These are phyloP conservation scores for Phytophthora ohioensis DNA, from an alignment of 352 stramenopile species.

Conservation along the genomic window DNA sequence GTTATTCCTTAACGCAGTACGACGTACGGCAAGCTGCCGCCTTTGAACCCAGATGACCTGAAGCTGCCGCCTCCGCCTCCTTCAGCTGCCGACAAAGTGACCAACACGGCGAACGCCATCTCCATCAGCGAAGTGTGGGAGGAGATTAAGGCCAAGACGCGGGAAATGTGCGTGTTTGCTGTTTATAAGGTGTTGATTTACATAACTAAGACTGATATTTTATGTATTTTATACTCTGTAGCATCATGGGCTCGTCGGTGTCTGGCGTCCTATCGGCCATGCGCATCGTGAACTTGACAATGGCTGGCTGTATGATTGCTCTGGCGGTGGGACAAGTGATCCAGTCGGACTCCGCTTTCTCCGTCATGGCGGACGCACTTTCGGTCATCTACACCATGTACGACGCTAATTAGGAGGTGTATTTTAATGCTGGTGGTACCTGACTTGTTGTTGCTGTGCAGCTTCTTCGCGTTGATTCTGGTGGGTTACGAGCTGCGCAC, in stretches of 20 bases:
- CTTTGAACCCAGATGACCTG: conserved; percentile 87
- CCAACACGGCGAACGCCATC: conserved; percentile 68
- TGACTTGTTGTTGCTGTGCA: conserved; percentile 32
- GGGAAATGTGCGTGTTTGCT: conserved; percentile 70
- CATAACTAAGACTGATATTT: conserved; percentile 4
- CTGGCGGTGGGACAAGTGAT: conserved; percentile 78
- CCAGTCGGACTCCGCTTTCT: conserved; percentile 70
- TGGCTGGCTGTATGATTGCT: conserved; percentile 80
- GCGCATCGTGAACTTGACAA: conserved; percentile 77
- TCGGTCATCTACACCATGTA: conserved; percentile 91
- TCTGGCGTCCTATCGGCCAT: conserved; percentile 81
- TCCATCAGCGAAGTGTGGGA: conserved; percentile 87
- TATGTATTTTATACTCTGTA: conserved; percentile 23
- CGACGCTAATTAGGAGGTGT: not conserved
- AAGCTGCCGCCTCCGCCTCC: conserved; percentile 82
- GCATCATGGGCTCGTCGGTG: conserved; percentile 84
- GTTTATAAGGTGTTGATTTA: not conserved
- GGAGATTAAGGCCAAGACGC: conserved; percentile 84
- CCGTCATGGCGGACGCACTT: conserved; percentile 76
- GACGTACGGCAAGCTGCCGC: conserved; percentile 81
- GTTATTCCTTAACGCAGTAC: conserved; percentile 39
- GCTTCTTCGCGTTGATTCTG: conserved; percentile 86
- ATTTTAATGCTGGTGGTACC: not conserved
- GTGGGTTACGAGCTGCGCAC: conserved; percentile 88
- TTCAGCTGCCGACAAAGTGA: conserved; percentile 79